phyloP scores from a whole-genome alignment of 2,329 filamentous ascomycete genomes.

The Alternaria ethzedia region DNA sequence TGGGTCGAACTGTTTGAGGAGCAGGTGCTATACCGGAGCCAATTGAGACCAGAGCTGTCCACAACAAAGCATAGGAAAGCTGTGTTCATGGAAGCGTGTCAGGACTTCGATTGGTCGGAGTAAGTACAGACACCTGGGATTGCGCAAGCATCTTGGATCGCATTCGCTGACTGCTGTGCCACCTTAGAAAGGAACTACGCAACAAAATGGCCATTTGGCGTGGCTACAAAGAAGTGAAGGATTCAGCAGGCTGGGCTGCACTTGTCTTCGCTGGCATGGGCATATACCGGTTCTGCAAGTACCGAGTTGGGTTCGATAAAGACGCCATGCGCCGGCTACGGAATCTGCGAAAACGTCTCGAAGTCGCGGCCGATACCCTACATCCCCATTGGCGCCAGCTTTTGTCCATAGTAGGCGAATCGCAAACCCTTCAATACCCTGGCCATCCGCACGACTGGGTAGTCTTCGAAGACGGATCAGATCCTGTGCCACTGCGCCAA shows the following conservation, averaged over 20 bases:
- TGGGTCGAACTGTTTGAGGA: conserved; percentile 64
- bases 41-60: conserved; percentile 51
- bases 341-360: conserved; percentile 55
- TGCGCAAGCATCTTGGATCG: background rate
- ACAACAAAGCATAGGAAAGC: conserved; percentile 59
- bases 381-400: conserved; percentile 61
- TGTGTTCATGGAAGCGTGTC: conserved; percentile 61
- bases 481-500: conserved; percentile 52
- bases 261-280: conserved; percentile 65
- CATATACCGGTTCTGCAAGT: conserved; percentile 68
- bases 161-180: background rate
- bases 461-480: conserved; percentile 53
- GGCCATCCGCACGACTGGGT: conserved; percentile 63
- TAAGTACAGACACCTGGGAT: background rate
- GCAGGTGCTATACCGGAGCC: conserved; percentile 53
- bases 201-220: conserved; percentile 63
- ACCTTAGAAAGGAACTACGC: conserved; percentile 58
- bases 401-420: conserved; percentile 55
- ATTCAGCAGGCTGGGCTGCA: conserved; percentile 62
- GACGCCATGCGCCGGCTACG: conserved; percentile 58
- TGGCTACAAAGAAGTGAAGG: conserved; percentile 65
- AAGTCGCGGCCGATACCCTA: conserved; percentile 61
- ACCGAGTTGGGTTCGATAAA: conserved; percentile 60
- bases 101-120: conserved; percentile 62
- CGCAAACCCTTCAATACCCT: conserved; percentile 50